Evolutionary conservation across 2,329 filamentous ascomycete genomes (phyloP), one percentile per base, ranked within the genome.

Genomic region (Talaromyces atroroseus): DNA sequence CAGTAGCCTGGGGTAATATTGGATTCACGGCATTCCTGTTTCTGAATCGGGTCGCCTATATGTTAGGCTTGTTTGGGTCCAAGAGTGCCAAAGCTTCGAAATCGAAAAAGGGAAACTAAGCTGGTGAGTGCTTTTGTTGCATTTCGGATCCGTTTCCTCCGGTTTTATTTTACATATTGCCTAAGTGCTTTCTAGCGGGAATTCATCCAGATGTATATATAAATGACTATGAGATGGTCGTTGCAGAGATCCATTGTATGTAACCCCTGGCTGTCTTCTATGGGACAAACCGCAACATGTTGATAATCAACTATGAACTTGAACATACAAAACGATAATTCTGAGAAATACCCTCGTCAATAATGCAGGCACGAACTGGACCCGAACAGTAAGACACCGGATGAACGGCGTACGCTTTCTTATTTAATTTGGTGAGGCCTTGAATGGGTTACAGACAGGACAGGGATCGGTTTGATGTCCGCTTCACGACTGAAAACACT

Each of bases 1-100:
- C 80, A 34, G 80, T 87, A 76, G 81, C 84, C n/a, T 88, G 84
- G 82, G 88, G 87, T 2, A 90, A 90, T 64, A 77, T 91, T 60
- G 85, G 80, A 7, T 78, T 80, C 50, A 89, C 87, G 24, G 80
- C 71, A 0, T 81, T 82, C 53, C 71, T 88, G 29, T 83, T 83
- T 54, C 53, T 80, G 24, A 80, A 80, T 56, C 77, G 85, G 45
- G 74, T 79, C 18, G 72, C 77, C 16, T 88, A 86, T 66, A 71
- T 88, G 5, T 56, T 78, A 16, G 86, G 85, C 0, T 38, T 80
- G 1, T 86, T 88, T 71, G 85, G 83, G 23, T 54, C 51, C 29
- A 46, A 46, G 40, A 21, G 75, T 56, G 61, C 66, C 12, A 66
- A 58, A 58, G 62, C 59, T 16, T 51, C 59, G 16, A 63, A 65